These are phyloP conservation scores for Huiozyma naganishii DNA, from an alignment of 805 yeast genomes.

Conservation along the genomic window DNA sequence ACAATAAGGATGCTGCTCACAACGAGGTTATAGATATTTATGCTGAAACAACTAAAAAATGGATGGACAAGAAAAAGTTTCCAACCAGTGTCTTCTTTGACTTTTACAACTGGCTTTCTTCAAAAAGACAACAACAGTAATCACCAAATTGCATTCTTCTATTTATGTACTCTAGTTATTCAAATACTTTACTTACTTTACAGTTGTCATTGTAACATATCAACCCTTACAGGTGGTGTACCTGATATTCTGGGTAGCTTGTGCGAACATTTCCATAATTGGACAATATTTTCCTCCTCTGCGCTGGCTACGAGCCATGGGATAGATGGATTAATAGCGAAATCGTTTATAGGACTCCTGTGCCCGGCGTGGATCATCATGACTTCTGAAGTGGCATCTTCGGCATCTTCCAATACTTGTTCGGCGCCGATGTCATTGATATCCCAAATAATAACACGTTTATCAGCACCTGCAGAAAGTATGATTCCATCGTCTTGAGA, in stretches of 20 bases:
- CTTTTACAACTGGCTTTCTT: conserved; percentile 65
- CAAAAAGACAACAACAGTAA: conserved; percentile 30
- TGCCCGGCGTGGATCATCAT: conserved; percentile 93
- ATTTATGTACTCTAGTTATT: not conserved
- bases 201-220: conserved; percentile 1
- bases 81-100: conserved; percentile 49
- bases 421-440: conserved; percentile 70
- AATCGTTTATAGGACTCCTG: conserved; percentile 63
- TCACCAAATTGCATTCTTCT: not conserved
- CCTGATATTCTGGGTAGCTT: conserved; percentile 26
- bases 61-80: conserved; percentile 37
- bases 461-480: conserved; percentile 68
- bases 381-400: conserved; percentile 82
- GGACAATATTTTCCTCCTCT: conserved; percentile 36
- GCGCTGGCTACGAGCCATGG: conserved; percentile 68
- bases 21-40: conserved; percentile 47
- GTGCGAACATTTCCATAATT: conserved; percentile 34
- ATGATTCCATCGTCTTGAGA: conserved; percentile 68
- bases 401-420: conserved; percentile 77
- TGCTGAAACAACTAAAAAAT: conserved; percentile 40
- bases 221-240: not conserved
- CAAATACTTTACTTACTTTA: conserved; percentile 1
- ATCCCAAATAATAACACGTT: conserved; percentile 77
- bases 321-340: conserved; percentile 52
- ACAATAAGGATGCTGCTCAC: conserved; percentile 24